Evolutionary conservation across 2,329 filamentous ascomycete species (phyloP), one percentile per base, ranked within the genome.

Genomic region (Colletotrichum agaves): DNA sequence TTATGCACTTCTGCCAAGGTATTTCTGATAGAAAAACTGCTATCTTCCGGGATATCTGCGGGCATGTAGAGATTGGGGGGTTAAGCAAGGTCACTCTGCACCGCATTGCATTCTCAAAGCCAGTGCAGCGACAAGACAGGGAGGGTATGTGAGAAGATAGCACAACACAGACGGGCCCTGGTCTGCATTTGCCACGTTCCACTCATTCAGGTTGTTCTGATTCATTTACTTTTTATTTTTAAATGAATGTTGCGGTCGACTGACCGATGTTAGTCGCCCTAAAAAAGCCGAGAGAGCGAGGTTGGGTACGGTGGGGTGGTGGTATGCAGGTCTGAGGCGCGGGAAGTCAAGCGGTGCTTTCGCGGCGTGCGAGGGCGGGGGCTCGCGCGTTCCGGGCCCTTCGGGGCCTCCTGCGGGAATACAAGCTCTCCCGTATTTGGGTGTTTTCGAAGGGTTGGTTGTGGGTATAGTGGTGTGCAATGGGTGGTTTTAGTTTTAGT

Each of bases 251-350:
- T 50, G 21, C 31, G 13, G 4, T 31, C 12, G 13, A 33, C 43
- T 15, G 27, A 55, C 50, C 21, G 50, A 67, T 57, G 11, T 10
- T 41, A 27, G n/a, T 23, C n/a, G 39, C 39, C 5, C 7, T 47
- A 43, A 49, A n/a, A 5, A 8, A n/a, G 33, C 3, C 3, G 27
- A 27, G 27, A 27, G 27, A 8, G 6, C 6, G 33, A 39, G 50
- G 49, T 15, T 52, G 41, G 23, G 41, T 39, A 33, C 13, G 19
- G 17, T 11, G 43, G 44, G 21, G 47, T n/a, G 23, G 10, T 12
- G 41, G n/a, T 43, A 61, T 61, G 58, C 58, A 61, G 44, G 46
- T 61, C 58, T 52, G 58, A 52, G 58, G 58, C 58, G 58, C 11
- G n/a, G 33, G 35, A 35, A 11, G 58, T 44, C 52, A 52, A 52